phyloP scores from a whole-genome alignment of 495 filamentous ascomycete genomes.

The Talaromyces borbonicus region DNA sequence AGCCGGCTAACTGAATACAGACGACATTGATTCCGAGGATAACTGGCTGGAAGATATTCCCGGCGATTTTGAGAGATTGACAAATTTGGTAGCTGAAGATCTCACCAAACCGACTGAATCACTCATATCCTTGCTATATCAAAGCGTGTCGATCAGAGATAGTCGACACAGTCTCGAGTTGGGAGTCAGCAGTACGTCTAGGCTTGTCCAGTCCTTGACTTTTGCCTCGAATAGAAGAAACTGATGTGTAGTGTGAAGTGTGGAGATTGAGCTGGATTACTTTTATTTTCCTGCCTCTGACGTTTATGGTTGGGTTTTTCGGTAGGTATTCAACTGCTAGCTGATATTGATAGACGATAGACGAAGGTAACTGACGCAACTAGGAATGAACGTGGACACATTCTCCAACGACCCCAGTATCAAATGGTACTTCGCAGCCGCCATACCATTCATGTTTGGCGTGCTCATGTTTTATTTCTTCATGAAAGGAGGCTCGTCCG shows the following conservation, averaged over 20 bases:
- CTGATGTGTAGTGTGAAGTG: slow-evolving; percentile 5
- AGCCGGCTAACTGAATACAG: slow-evolving; percentile 14
- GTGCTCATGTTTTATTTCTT: slow-evolving; percentile 38
- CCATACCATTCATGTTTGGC: slow-evolving; percentile 34
- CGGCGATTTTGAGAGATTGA: slow-evolving; percentile 32
- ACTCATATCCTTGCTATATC: slow-evolving; percentile 39
- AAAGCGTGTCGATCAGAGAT: slow-evolving; percentile 44
- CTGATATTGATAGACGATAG: not conserved
- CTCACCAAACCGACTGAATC: slow-evolving; percentile 39
- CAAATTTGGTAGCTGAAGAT: slow-evolving; percentile 35
- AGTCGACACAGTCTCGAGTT: slow-evolving; percentile 40
- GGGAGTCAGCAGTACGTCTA: slow-evolving; percentile 26
- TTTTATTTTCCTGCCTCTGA: slow-evolving; percentile 45
- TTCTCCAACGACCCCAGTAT: slow-evolving; percentile 33
- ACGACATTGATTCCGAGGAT: slow-evolving; percentile 16
- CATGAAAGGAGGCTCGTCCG: slow-evolving; percentile 38
- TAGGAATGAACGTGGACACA: slow-evolving; percentile 38
- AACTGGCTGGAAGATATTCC: slow-evolving; percentile 30
- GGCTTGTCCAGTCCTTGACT: no score
- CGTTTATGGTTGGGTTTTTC: slow-evolving; percentile 41
- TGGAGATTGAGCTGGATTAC: slow-evolving; percentile 36
- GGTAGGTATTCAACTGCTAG: slow-evolving; percentile 15
- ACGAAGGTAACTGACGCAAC: not conserved
- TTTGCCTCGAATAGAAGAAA: not conserved
- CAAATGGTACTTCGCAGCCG: slow-evolving; percentile 41